Evolutionary conservation across 2,329 filamentous ascomycete genomes (phyloP).

Genomic region (Didymellaceae sp.): DNA sequence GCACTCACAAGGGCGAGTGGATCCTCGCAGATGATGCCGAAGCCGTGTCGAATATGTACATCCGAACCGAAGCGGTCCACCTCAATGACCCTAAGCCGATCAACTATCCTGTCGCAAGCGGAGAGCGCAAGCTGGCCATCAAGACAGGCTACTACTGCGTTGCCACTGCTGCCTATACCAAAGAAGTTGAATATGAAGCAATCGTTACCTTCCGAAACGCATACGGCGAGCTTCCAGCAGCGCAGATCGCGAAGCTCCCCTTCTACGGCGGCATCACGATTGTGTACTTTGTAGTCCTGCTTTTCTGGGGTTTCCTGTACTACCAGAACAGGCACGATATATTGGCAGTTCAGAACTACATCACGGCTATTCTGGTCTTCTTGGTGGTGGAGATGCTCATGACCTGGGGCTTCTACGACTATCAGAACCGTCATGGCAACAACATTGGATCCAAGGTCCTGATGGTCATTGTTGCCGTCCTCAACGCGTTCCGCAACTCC

Average conservation of each 20-base stretch:
- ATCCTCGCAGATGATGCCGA: conserved; percentile 80
- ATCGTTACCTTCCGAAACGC: conserved; percentile 93
- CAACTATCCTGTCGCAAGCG: conserved; percentile 75
- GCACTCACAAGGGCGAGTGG: conserved; percentile 82
- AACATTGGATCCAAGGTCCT: conserved; percentile 83
- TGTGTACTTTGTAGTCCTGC: conserved; percentile 85
- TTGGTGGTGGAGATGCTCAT: conserved; percentile 95
- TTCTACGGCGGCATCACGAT: conserved; percentile 97
- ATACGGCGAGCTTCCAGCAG: conserved; percentile 92
- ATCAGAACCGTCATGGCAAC: conserved; percentile 86
- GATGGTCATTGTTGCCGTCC: conserved; percentile 87
- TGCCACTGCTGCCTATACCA: conserved; percentile 73
- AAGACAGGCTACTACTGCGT: conserved; percentile 98
- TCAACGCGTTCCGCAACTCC: conserved; percentile 93
- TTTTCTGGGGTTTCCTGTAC: conserved; percentile 94
- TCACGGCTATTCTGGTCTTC: conserved; percentile 94
- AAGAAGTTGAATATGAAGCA: conserved; percentile 72
- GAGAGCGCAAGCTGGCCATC: conserved; percentile 38
- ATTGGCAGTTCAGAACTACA: conserved; percentile 96
- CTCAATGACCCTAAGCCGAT: conserved; percentile 76
- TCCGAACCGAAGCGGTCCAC: conserved; percentile 82
- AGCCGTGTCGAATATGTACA: conserved; percentile 70
- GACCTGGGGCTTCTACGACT: conserved; percentile 99
- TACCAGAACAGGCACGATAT: conserved; percentile 94
- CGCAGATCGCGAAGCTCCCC: conserved; percentile 94